Conservation (phyloP, 371 early-diverging fungal species). For the Scutellospora calospora region DNA sequence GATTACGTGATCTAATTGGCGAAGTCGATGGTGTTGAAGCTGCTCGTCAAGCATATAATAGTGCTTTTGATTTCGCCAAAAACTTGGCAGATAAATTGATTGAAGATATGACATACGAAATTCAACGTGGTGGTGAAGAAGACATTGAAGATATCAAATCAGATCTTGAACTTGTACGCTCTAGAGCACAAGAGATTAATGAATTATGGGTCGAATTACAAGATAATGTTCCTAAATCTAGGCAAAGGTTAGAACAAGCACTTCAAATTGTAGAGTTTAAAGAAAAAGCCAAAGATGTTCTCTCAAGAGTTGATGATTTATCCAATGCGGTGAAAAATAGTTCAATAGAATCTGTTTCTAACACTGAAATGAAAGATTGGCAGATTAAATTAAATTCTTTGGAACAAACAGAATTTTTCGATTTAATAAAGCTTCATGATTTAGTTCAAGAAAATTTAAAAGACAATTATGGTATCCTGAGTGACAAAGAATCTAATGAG, state of each 20-base stretch:
- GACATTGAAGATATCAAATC: constrained; percentile 28
- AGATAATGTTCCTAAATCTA: constrained; percentile 3
- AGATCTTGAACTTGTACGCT: constrained; percentile 13
- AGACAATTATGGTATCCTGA: constrained; percentile 27
- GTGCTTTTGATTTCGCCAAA: constrained; percentile 28
- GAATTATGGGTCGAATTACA: constrained; percentile 34
- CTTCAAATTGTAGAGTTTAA: constrained; percentile 39
- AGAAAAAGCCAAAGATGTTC: constrained; percentile 33
- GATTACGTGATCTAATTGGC: constrained; percentile 26
- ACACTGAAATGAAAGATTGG: constrained; percentile 38
- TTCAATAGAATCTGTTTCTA: neutral
- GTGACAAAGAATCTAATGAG: constrained; percentile 32
- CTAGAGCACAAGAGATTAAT: constrained; percentile 29
- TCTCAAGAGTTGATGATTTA: constrained; percentile 16
- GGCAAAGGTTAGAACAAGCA: constrained; percentile 36
- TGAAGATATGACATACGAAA: constrained; percentile 39
- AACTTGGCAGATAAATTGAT: constrained; percentile 22
- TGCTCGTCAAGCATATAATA: constrained; percentile 30
- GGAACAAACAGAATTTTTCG: constrained; percentile 39
- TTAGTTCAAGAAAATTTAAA: constrained; percentile 24
- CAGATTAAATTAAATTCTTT: constrained; percentile 37
- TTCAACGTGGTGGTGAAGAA: constrained; percentile 22
- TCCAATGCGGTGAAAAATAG: neutral
- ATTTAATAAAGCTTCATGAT: constrained; percentile 30
- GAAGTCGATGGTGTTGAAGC: constrained; percentile 42